Evolutionary conservation across 208 protist species (phyloP), one percentile per base, ranked within the genome.

Genomic region (Trypanosoma platydactyli): DNA sequence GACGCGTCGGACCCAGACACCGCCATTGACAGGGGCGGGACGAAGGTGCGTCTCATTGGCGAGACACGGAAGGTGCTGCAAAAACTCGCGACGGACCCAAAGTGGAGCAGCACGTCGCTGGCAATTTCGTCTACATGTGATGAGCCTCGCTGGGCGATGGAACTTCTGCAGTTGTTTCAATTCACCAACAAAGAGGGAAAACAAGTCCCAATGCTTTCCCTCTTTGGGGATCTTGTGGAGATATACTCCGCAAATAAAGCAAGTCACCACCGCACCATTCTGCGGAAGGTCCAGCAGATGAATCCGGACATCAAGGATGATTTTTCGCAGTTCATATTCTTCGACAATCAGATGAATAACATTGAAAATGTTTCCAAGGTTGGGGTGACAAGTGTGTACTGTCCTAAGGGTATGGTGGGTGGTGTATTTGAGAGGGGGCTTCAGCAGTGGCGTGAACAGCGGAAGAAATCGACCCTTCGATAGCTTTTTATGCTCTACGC

Each of bases 271-370:
- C 64, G 73, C 25, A 80, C 73, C 9, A 80, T 94, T 51, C 70
- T 91, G 4, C 3, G 63, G 48, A 71, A 81, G 42, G 53, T 86
- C n/a, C 51, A 59, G 29, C 44, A 76, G 35, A 30, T 51, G 9
- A 66, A 83, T 46, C 53, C 72, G 0, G 78, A 52, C 22, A 76
- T 91, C 35, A 80, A 75, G 6, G 20, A 18, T 0, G 79, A 87
- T 40, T 91, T 91, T 61, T 67, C 69, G 6, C 74, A 95, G 33
- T 89, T 96, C 76, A 60, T 97, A 11, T 97, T 96, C 59, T 97
- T 96, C 73, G 91, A 97, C 58, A 96, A 96, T 60, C 86, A 96
- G 59, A 84, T 40, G 1, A 79, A 94, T 45, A 97, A 97, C 61
- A 80, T 89, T 53, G 42, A 66, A 18, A 68, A 79, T 62, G 93